These are phyloP conservation scores for Hebeloma cylindrosporum DNA, from an alignment of 768 basidiomycete species.

Conservation along the genomic window DNA sequence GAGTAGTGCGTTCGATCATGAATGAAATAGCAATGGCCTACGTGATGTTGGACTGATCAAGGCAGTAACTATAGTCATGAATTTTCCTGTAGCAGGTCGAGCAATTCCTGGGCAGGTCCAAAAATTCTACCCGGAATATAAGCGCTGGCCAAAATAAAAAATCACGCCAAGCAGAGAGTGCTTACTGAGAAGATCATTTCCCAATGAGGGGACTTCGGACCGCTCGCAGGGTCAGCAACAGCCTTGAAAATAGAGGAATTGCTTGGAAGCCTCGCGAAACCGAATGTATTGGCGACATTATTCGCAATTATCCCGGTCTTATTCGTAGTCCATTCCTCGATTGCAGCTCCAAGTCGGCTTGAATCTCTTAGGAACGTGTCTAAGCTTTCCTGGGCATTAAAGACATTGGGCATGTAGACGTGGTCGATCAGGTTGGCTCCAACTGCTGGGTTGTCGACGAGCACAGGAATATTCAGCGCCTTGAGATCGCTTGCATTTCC, in stretches of 20 bases:
- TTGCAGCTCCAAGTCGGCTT: conserved; percentile 9
- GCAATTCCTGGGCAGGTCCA: conserved; percentile 11
- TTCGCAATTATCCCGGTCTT: conserved; percentile 31
- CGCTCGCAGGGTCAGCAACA: conserved; percentile 30
- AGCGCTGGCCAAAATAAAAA: not conserved
- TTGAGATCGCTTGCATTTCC: conserved; percentile 37
- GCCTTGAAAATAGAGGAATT: conserved; percentile 26
- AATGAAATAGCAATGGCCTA: conserved; percentile 16
- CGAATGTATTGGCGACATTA: conserved; percentile 28
- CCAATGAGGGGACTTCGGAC: conserved; percentile 30
- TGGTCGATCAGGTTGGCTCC: conserved; percentile 51
- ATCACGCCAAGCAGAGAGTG: not conserved
- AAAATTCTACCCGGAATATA: conserved; percentile 16
- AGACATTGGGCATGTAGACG: conserved; percentile 25
- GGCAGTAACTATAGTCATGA: conserved; percentile 26
- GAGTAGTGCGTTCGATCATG: not conserved
- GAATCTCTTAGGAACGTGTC: conserved; percentile 25
- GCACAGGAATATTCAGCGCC: conserved; percentile 35
- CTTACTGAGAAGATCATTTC: conserved; percentile 32
- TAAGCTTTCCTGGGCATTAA: conserved; percentile 26
- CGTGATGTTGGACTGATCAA: conserved; percentile 36
- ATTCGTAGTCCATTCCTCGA: conserved; percentile 28
- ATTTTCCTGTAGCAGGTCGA: conserved; percentile 29
- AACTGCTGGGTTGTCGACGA: conserved; percentile 42
- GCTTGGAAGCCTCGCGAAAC: conserved; percentile 30